Base-by-base conservation (phyloP, 164 flowering plant species). In the Vitis rupestris region DNA sequence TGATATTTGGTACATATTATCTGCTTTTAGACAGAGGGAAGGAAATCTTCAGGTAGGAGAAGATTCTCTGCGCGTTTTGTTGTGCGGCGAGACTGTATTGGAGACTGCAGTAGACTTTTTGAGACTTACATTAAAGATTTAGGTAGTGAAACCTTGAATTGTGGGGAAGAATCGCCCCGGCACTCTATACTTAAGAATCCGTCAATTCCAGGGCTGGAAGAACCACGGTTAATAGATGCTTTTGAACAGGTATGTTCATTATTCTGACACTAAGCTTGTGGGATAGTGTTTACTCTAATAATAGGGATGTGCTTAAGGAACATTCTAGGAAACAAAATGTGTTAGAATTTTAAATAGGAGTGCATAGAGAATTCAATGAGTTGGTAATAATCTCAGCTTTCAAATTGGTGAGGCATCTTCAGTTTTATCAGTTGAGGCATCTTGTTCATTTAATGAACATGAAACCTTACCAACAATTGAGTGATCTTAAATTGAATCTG, bases 31-130 rank as follows among this genome's bases (percentile, higher is more conserved):
- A 57, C 72, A 50, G 76, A 82, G 63, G 74, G 68, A 48, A 74
- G 73, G 69, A 78, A 78, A 71, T 70, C 89, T 70, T 77, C 85
- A 9, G 62, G 37, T 10, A 79, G 80, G 74, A 82, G 79, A 79
- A 84, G 78, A 53, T 78, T 72, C 77, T 82, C 86, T 5, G 68
- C 82, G 44, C 80, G 63, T 13, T 83, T 77, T 77, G 70, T 74
- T 59, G 70, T 86, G 61, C 75, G 75, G 3, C 77, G 61, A 58
- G 81, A 78, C 70, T 74, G 67, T 74, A 44, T 70, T 44, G 74
- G 72, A 37, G 82, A 80, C 30, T 47, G 78, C 76, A 74, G 69
- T 69, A 74, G 29, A 64, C 80, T 78, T 47, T 78, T 75, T 58
- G 78, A 68, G 19, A 70, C 84, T 31, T 73, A 78, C 7, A 29